Conservation (phyloP, 768 basidiomycete genomes). For the Mycena galericulata region DNA sequence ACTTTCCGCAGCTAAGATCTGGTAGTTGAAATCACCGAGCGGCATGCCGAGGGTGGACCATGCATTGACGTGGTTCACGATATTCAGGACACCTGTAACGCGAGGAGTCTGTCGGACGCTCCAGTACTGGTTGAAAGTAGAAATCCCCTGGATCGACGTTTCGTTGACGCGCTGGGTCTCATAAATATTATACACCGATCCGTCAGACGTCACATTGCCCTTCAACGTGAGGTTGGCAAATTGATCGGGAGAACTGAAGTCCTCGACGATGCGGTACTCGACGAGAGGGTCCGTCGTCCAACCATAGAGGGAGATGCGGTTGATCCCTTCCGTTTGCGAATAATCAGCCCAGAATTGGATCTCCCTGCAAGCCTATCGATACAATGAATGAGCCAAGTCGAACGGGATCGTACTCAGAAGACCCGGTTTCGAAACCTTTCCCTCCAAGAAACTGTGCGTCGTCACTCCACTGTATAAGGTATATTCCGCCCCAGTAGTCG, state of each 20-base stretch:
- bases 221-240: slow-evolving; percentile 43
- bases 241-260: slow-evolving; percentile 54
- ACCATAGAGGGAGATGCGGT: slow-evolving; percentile 59
- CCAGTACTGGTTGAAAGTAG: slow-evolving; percentile 61
- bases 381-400: neutral
- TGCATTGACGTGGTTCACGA: slow-evolving; percentile 57
- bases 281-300: slow-evolving; percentile 60
- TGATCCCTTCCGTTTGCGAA: slow-evolving; percentile 50
- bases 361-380: neutral
- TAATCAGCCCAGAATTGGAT: slow-evolving; percentile 42
- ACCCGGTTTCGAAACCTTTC: slow-evolving; percentile 52
- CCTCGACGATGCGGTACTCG: slow-evolving; percentile 61
- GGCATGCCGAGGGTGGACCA: slow-evolving; percentile 54
- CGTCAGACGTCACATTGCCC: slow-evolving; percentile 56
- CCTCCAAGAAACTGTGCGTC: slow-evolving; percentile 19
- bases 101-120: slow-evolving; percentile 54
- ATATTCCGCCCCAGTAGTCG: too few species aligned
- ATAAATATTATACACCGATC: slow-evolving; percentile 57
- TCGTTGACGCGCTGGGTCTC: slow-evolving; percentile 50
- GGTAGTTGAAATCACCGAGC: slow-evolving; percentile 56
- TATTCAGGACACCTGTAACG: slow-evolving; percentile 49
- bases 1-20: slow-evolving; percentile 61
- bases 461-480: slow-evolving; percentile 17
- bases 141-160: slow-evolving; percentile 57
- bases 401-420: slow-evolving; percentile 40